Percentiles rank a stretch among this genome's conserved stretches.
Evolutionary conservation across 164 flowering plant genomes (phyloP).

Genomic region (Dillenia suffruticosa): DNA sequence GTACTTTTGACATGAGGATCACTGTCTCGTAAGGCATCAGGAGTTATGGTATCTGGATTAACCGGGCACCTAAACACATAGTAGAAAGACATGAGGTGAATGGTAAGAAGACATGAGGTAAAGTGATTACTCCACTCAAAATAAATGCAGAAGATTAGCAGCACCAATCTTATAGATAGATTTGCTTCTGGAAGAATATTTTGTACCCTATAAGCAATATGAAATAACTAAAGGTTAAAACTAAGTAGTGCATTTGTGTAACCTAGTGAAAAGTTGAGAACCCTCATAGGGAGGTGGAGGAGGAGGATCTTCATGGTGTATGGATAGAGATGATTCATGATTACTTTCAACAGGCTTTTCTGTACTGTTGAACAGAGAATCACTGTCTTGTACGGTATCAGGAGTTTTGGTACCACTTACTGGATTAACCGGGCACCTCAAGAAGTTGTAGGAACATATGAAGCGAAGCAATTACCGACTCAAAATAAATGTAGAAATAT

Average conservation of each 20-base stretch:
- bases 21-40: constrained; percentile 23
- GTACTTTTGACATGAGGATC: constrained; percentile 27
- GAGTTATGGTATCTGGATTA: constrained; percentile 23
- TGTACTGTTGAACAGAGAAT: constrained; percentile 27
- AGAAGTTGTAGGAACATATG: no score
- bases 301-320: constrained; percentile 34
- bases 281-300: constrained; percentile 24
- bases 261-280: constrained; percentile 58
- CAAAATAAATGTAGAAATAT: no score
- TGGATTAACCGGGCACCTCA: constrained; percentile 41
- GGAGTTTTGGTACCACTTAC: constrained; percentile 20
- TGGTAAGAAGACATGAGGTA: neutral
- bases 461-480: no score
- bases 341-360: constrained; percentile 55
- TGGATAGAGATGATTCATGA: constrained; percentile 36
- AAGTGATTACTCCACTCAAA: no score
- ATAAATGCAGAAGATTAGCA: no score
- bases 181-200: no score
- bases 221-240: no score
- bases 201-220: no score
- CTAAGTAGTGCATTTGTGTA: neutral
- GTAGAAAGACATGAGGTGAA: neutral
- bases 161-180: no score
- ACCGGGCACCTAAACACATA: constrained; percentile 40
- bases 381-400: constrained; percentile 20